Base-by-base conservation (phyloP, 1,284 basidiomycete species). In the Veloporphyrellus conicus region DNA sequence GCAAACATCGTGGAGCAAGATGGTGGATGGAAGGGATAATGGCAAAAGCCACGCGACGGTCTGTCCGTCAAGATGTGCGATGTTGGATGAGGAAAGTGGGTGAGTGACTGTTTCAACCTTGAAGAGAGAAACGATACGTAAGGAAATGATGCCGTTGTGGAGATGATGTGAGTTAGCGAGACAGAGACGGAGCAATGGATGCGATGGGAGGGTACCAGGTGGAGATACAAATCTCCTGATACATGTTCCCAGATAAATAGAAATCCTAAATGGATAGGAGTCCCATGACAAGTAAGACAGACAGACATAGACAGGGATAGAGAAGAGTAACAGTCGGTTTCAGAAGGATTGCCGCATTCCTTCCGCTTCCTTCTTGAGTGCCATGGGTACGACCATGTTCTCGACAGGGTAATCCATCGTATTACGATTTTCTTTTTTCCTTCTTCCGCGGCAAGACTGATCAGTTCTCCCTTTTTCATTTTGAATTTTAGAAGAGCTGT, bases 211-310 rank as follows among this genome's bases (percentile, higher is more conserved):
- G 57, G 58, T 61, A 57, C 61, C 55, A 43, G 45, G 33, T 29
- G 49, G 57, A 61, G 59, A 54, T 41, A 42, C 36, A 49, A 14
- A 35, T 55, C 61, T 56, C 54, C 58, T 51, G 53, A 54, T 67
- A 60, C 61, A 66, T 52, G 34, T 45, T 49, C 58, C 53, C 62
- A 43, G 64, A 63, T 62, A 66, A 67, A 62, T 66, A 66, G 47
- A 61, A 60, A 52, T 65, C 61, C 60, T 54, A 52, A 48, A 44
- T 49, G 55, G 55, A 56, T 49, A 53, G 48, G 45, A 61, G 58
- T 64, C 64, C 64, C 62, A 48, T 54, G 49, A 57, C 52, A 52
- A 57, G 54, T 46, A 45, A 48, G 60, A 57, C 43, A 58, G 43
- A 43, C 22, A 46, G 28, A 38, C 23, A 57, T 16, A n/a, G n/a